Evolutionary conservation across 345 rosid genomes (phyloP).

Genomic region (Euphorbia lathyris): DNA sequence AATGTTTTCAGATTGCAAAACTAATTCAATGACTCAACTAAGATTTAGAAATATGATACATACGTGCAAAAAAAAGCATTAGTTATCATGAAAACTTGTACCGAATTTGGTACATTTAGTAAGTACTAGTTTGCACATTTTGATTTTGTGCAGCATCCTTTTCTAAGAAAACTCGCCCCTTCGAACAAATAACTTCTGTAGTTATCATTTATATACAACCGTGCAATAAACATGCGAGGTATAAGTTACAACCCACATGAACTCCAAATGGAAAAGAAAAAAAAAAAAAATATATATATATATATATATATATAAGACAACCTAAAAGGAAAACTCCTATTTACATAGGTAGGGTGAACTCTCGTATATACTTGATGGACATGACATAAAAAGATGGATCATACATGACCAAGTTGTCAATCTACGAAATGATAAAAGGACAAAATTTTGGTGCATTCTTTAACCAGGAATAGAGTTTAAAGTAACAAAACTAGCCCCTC

Average conservation of each 20-base stretch:
- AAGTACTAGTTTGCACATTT: not conserved
- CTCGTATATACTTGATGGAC: not conserved
- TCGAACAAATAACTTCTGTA: not conserved
- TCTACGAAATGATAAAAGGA: not conserved
- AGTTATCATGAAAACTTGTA: too few relatives aligned
- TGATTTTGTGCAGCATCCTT: not conserved
- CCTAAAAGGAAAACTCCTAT: conserved; percentile 12
- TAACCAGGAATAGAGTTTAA: not conserved
- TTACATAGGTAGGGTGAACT: not conserved
- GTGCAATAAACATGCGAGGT: not conserved
- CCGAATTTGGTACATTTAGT: too few relatives aligned
- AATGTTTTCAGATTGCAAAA: too few relatives aligned
- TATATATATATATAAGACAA: too few relatives aligned
- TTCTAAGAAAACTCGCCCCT: too few relatives aligned
- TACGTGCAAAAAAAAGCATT: too few relatives aligned
- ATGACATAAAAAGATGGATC: not conserved
- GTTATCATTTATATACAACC: not conserved
- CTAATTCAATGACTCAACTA: too few relatives aligned
- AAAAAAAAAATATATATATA: too few relatives aligned
- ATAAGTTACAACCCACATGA: not conserved
- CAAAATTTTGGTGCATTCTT: not conserved
- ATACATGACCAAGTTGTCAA: not conserved
- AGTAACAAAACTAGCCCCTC: not conserved
- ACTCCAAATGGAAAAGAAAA: too few relatives aligned
- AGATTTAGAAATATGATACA: too few relatives aligned